These are phyloP conservation scores for Arthonia radiata DNA, from an alignment of 495 filamentous ascomycete genomes.

Conservation along the genomic window DNA sequence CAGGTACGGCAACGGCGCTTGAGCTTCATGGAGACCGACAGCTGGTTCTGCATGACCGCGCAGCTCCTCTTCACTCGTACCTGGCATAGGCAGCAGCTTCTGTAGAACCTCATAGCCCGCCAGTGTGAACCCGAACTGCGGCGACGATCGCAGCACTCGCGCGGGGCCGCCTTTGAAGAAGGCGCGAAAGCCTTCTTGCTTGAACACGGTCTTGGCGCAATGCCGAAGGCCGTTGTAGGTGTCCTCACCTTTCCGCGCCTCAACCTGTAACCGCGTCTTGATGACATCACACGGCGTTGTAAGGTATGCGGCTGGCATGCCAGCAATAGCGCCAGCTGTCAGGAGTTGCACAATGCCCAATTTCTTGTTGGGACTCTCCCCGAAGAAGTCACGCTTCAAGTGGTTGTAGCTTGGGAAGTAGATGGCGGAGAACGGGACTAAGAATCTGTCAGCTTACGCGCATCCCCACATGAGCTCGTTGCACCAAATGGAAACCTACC, in stretches of 20 bases:
- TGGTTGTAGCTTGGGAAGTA: conserved; percentile 96
- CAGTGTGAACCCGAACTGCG: conserved; percentile 93
- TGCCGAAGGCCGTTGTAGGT: conserved; percentile 71
- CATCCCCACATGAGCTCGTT: neutral
- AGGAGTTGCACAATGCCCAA: conserved; percentile 83
- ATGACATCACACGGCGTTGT: conserved; percentile 97
- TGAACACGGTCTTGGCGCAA: conserved; percentile 54
- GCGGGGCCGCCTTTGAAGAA: conserved; percentile 98
- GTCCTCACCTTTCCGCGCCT: conserved; percentile 83
- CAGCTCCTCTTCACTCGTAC: conserved; percentile 23
- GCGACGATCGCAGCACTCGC: conserved; percentile 77
- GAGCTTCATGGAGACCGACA: conserved; percentile 29
- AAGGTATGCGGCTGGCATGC: conserved; percentile 95
- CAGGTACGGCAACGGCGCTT: conserved; percentile 51
- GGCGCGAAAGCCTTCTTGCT: conserved; percentile 78
- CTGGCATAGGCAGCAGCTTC: conserved; percentile 58
- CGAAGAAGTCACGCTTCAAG: conserved; percentile 79
- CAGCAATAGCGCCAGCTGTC: conserved; percentile 84
- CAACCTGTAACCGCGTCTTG: conserved; percentile 93
- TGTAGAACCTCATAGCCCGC: conserved; percentile 86
- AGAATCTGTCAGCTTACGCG: conserved; percentile 2
- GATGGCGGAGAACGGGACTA: conserved; percentile 86
- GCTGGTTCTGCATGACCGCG: conserved; percentile 26
- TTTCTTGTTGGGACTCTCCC: conserved; percentile 69
- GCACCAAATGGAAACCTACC: conserved; percentile 7